Evolutionary conservation across 257 asterid species (phyloP).

Genomic region (Solanum boliviense): DNA sequence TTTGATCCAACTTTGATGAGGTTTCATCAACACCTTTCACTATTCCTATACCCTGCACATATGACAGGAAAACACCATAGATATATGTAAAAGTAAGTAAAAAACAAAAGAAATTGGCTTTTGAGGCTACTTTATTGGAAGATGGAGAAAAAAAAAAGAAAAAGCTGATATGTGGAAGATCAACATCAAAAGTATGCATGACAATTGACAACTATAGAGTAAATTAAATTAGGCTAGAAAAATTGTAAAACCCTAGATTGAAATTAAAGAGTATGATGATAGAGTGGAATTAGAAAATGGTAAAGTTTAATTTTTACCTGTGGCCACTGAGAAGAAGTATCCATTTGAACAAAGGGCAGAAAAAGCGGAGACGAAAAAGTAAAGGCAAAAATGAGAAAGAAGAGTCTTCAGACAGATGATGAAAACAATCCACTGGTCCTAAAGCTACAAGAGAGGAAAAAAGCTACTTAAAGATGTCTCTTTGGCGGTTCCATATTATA

Average conservation of each 20-base stretch:
- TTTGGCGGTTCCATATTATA: slow-evolving; percentile 41
- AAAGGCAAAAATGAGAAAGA: slow-evolving; percentile 9
- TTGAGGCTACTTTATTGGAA: slow-evolving; percentile 18
- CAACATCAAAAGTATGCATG: neutral
- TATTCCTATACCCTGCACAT: neutral
- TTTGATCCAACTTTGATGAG: slow-evolving; percentile 19
- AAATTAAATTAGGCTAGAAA: slow-evolving; percentile 5
- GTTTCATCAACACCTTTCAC: slow-evolving; percentile 19
- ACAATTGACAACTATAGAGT: neutral
- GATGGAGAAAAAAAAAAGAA: slow-evolving; percentile 14
- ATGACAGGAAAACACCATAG: neutral
- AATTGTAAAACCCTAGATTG: slow-evolving; percentile 18
- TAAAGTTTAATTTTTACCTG: slow-evolving; percentile 57
- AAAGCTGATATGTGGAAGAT: slow-evolving; percentile 8
- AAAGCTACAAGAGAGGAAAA: slow-evolving; percentile 33
- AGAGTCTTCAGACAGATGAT: slow-evolving; percentile 24
- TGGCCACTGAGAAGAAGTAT: slow-evolving; percentile 94
- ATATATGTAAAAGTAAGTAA: neutral
- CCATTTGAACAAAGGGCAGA: slow-evolving; percentile 47
- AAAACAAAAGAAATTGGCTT: slow-evolving; percentile 17
- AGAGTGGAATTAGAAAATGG: slow-evolving; percentile 15
- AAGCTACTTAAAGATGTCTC: slow-evolving; percentile 48
- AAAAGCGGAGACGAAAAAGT: slow-evolving; percentile 9
- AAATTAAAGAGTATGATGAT: slow-evolving; percentile 28
- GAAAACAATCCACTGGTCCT: slow-evolving; percentile 36